phyloP scores from a whole-genome alignment of 2,329 filamentous ascomycete species.

The Fusarium veterinarium region DNA sequence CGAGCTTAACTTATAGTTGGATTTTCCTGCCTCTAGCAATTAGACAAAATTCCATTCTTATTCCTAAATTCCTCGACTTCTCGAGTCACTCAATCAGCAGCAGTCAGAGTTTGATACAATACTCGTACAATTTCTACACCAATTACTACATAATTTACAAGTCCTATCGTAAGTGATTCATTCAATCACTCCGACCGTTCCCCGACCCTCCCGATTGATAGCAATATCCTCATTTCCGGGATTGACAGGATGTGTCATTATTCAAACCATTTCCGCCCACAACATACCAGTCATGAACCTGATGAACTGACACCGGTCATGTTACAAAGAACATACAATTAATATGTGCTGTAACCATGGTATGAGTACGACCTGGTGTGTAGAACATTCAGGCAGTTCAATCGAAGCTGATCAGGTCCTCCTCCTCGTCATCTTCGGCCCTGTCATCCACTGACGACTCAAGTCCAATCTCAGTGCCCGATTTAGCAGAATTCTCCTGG shows the following conservation, averaged over 20 bases:
- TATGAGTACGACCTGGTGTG: not conserved
- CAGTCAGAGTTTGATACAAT: not conserved
- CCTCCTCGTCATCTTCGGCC: not conserved
- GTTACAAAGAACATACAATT: not conserved
- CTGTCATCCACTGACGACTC: not conserved
- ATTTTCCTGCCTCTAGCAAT: not conserved
- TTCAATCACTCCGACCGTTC: too few species aligned
- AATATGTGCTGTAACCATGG: not conserved
- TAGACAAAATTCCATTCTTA: conserved; percentile 4
- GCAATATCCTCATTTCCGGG: not conserved
- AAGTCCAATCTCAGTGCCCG: too few species aligned
- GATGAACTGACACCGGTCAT: not conserved
- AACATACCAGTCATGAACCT: not conserved
- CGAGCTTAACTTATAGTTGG: not conserved
- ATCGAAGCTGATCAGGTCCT: not conserved
- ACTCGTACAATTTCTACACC: not conserved
- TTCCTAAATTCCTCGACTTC: not conserved
- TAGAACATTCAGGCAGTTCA: not conserved
- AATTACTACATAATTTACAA: not conserved
- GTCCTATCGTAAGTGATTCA: not conserved
- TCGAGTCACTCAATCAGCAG: not conserved
- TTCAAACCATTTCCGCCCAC: not conserved
- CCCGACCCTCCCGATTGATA: not conserved
- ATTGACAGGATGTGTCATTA: not conserved
- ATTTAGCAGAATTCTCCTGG: not conserved